Percentiles rank a stretch among this genome's conserved stretches.
These are phyloP conservation scores for Sporothrix luriei DNA, from an alignment of 2,329 filamentous ascomycete species.

Conservation along the genomic window DNA sequence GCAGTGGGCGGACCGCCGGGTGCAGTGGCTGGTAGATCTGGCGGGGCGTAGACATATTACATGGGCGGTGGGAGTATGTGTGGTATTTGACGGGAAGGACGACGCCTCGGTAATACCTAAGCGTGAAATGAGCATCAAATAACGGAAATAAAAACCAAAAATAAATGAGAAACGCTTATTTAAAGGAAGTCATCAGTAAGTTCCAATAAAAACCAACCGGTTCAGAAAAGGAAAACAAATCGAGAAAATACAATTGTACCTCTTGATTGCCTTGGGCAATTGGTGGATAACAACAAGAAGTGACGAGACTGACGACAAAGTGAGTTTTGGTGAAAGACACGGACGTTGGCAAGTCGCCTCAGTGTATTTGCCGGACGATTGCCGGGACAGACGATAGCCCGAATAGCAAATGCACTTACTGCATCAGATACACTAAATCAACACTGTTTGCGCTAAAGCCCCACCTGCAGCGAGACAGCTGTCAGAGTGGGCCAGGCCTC, in stretches of 20 bases:
- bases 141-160: too few relatives aligned
- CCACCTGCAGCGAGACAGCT: background rate
- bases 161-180: too few relatives aligned
- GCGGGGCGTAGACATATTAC: conserved; percentile 13
- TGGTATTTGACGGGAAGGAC: too few relatives aligned
- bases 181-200: too few relatives aligned
- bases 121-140: too few relatives aligned
- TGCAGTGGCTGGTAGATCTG: conserved; percentile 42
- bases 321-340: background rate
- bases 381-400: too few relatives aligned
- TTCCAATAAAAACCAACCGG: too few relatives aligned
- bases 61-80: background rate
- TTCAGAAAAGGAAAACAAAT: too few relatives aligned
- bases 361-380: background rate
- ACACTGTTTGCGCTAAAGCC: background rate
- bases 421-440: background rate
- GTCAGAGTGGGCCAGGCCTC: too few relatives aligned
- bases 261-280: background rate
- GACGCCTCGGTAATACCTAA: too few relatives aligned
- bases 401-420: too few relatives aligned
- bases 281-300: background rate
- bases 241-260: background rate
- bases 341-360: background rate
- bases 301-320: too few relatives aligned
- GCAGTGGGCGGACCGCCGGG: conserved; percentile 39